Base-by-base conservation (phyloP, 2,329 filamentous ascomycete genomes). In the Sarocladium brachiariae region DNA sequence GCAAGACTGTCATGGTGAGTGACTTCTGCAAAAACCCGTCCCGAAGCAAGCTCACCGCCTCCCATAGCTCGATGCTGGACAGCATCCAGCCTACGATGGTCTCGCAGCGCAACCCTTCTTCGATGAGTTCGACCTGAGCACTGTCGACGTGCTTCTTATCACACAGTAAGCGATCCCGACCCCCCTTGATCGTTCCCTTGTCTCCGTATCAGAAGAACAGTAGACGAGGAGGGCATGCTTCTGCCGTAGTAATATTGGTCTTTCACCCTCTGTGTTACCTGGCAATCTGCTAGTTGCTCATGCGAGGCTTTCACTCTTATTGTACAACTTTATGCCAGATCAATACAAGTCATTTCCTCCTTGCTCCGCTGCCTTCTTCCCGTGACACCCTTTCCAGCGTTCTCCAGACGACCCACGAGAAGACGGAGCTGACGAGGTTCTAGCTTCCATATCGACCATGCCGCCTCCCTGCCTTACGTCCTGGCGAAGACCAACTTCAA, bases 401-500 rank as follows among this genome's bases (percentile, higher is more conserved):
- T 23, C 18, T 47, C n/a, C 18, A 25, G 4, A 4, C 6, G 19
- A n/a, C 16, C 21, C 25, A 14, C 8, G 25, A 21, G 25, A 8
- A 19, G 25, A 19, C 4, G 25, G 19, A n/a, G 46, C 46, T 49
- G 46, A 49, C 46, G 30, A 16, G 16, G 27, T 23, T 25, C 30
- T 57, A 96, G 92, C 86, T 99, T 99, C 65, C 93, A 99, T 68
- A 79, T 97, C 65, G 93, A 99, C 64, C 93, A 99, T 73, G 93
- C 93, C n/a, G 92, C 92, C 14, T 96, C 92, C n/a, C 75, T 99
- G 43, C 93, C 93, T 39, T 99, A 97, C 66, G 93, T 99, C 53
- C 80, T 99, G 57, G 88, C 92, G 57, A 99, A 99, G 73, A 97
- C 93, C 33, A 96, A 96, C 68, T 99, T 99, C 74, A 86, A 87